These are phyloP conservation scores for Cercospora zeae-maydis DNA, from an alignment of 2,329 filamentous ascomycete genomes.

Conservation along the genomic window DNA sequence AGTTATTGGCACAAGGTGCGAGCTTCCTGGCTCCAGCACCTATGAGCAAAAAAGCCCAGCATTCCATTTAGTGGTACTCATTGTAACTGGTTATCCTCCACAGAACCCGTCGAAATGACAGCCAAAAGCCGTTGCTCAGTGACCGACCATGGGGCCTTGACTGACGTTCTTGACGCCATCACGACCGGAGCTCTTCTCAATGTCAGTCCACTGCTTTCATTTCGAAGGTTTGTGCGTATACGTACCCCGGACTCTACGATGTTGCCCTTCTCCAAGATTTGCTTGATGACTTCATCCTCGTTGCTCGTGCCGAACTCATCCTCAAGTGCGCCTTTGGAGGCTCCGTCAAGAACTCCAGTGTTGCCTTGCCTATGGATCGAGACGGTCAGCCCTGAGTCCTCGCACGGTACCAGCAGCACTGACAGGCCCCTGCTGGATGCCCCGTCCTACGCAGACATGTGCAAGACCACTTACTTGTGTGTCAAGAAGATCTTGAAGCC, in stretches of 20 bases:
- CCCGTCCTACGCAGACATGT: background rate
- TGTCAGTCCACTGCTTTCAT: background rate
- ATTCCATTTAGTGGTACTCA: background rate
- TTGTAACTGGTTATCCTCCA: background rate
- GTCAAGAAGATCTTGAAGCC: constrained; percentile 87
- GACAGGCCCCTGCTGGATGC: background rate
- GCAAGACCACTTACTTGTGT: constrained; percentile 66
- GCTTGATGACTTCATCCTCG: constrained; percentile 75
- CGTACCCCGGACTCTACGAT: constrained; percentile 60
- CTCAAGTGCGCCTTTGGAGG: constrained; percentile 70
- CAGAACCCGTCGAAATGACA: background rate
- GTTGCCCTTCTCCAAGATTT: constrained; percentile 74
- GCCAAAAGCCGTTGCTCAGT: constrained; percentile 19
- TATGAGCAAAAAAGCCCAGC: background rate
- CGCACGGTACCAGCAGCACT: background rate
- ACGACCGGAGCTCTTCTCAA: constrained; percentile 32
- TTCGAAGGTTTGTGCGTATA: constrained; percentile 11
- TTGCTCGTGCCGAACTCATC: constrained; percentile 81
- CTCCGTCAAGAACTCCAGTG: constrained; percentile 73
- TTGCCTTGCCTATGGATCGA: constrained; percentile 66
- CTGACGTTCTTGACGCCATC: constrained; percentile 44
- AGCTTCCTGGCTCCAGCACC: background rate
- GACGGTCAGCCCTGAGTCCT: background rate
- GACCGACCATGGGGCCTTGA: constrained; percentile 36
- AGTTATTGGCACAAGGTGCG: constrained; percentile 5